Conservation (phyloP, 1,284 basidiomycete genomes). For the Ustilago trichophora region DNA sequence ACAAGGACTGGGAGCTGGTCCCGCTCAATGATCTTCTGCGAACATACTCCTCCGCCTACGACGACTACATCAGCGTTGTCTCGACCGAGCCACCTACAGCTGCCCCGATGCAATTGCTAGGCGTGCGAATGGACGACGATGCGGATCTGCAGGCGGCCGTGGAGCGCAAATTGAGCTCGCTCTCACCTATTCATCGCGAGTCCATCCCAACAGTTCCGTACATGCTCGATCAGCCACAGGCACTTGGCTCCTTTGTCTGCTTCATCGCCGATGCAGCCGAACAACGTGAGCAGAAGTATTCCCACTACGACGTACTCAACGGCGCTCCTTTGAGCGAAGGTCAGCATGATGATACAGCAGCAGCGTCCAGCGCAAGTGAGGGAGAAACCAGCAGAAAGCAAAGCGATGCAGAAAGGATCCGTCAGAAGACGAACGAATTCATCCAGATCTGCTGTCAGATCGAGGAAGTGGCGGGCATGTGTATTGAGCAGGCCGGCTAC, state of each 20-base stretch:
- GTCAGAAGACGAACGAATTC: slow-evolving; percentile 34
- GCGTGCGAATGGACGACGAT: slow-evolving; percentile 47
- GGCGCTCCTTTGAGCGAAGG: too few species aligned
- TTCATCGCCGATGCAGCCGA: slow-evolving; percentile 45
- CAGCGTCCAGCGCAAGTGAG: too few species aligned
- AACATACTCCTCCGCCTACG: slow-evolving; percentile 50
- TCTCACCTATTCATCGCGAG: slow-evolving; percentile 50
- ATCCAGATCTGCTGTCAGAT: slow-evolving; percentile 49
- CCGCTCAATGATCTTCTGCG: slow-evolving; percentile 47
- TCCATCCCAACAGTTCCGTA: slow-evolving; percentile 45
- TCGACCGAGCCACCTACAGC: slow-evolving; percentile 49
- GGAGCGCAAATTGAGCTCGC: slow-evolving; percentile 5
- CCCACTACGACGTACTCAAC: background rate
- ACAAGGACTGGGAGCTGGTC: slow-evolving; percentile 54
- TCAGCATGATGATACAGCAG: too few species aligned
- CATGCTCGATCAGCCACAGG: slow-evolving; percentile 50
- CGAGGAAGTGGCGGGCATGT: slow-evolving; percentile 50
- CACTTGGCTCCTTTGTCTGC: slow-evolving; percentile 49
- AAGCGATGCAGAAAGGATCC: too few species aligned
- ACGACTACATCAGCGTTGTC: slow-evolving; percentile 58
- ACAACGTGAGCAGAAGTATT: slow-evolving; percentile 5
- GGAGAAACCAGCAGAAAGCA: too few species aligned
- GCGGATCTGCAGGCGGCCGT: slow-evolving; percentile 36
- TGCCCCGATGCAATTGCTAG: slow-evolving; percentile 16
- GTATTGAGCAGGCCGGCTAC: slow-evolving; percentile 52